Base-by-base conservation (phyloP, 2,329 filamentous ascomycete genomes). In the Penicillium olsonii region DNA sequence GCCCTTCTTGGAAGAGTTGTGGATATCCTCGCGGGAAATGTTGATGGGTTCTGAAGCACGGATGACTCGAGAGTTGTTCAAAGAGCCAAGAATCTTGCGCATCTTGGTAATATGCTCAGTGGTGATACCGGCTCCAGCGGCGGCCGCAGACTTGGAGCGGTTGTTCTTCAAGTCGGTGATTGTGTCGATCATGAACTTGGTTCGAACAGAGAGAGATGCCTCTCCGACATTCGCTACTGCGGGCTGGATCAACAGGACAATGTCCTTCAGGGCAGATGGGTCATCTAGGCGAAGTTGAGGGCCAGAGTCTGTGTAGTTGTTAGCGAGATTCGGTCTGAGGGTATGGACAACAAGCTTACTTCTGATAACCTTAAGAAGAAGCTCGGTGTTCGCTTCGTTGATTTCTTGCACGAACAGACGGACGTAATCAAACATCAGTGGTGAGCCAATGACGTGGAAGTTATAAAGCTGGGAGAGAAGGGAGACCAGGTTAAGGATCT, bases 141-240 rank as follows among this genome's bases (percentile, higher is more conserved):
- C 81, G 33, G 82, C 80, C 4, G 81, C 81, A 14, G 86, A 84
- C 70, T 92, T 96, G 65, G 92, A 80, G 52, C 90, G 90, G 72
- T 94, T 96, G 75, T 95, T 96, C 69, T 96, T 96, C 24, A 99
- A 78, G 62, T 96, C 90, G 51, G 88, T 90, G 68, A 99, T 96
- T 1, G 88, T 94, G 64, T 97, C 92, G 43, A 99, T 88, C 92
- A 97, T 97, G 72, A 96, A 96, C 59, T 88, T 95, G 1, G 92
- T 96, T 48, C 94, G 85, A 9, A 92, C 88, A 1, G 91, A 92
- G 22, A 96, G 76, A 17, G 84, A 87, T 11, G 77, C 76, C 61
- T 88, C 84, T 4, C 87, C 88, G 29, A 80, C 75, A 52, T 83
- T 84, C 1, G 83, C 77, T 2, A 92, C 82, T 1, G 86, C 84